phyloP scores from a whole-genome alignment of 352 stramenopile species.

The Phytophthora pinifolia region DNA sequence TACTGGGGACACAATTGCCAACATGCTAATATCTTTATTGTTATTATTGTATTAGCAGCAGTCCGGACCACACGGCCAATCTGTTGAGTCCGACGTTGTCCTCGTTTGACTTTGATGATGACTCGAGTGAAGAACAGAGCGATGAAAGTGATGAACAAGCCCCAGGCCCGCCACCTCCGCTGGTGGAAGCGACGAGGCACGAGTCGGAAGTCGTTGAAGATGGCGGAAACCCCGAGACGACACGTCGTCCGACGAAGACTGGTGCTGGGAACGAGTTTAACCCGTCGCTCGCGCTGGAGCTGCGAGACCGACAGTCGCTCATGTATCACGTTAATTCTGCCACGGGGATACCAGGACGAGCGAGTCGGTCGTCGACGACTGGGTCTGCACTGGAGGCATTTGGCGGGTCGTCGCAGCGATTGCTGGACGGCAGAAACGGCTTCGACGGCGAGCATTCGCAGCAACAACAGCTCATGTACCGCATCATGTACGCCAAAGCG shows the following conservation, averaged over 20 bases:
- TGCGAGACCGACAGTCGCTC: constrained; percentile 34
- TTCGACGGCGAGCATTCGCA: constrained; percentile 25
- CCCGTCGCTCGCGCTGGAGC: constrained; percentile 25
- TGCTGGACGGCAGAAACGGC: constrained; percentile 26
- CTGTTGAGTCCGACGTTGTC: constrained; percentile 82
- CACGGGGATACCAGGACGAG: constrained; percentile 27
- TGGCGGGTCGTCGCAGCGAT: constrained; percentile 18
- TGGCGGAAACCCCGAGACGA: constrained; percentile 4
- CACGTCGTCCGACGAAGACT: constrained; percentile 1
- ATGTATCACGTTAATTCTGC: constrained; percentile 28
- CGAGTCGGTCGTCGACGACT: constrained; percentile 59
- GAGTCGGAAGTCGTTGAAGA: constrained; percentile 21
- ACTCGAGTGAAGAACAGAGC: constrained; percentile 45
- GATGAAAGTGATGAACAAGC: constrained; percentile 10
- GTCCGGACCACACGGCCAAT: constrained; percentile 53
- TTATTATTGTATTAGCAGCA: constrained; percentile 11
- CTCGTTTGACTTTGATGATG: constrained; percentile 87
- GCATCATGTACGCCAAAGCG: constrained; percentile 76
- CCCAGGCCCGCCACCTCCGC: constrained; percentile 5
- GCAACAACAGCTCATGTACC: constrained; percentile 69
- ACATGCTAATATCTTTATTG: not conserved
- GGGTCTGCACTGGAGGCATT: constrained; percentile 40
- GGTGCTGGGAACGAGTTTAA: constrained; percentile 10
- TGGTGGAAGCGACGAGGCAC: constrained; percentile 18
- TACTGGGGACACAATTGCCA: not conserved